Conservation (phyloP, 2,329 filamentous ascomycete genomes). For the Talaromyces pinophilus region DNA sequence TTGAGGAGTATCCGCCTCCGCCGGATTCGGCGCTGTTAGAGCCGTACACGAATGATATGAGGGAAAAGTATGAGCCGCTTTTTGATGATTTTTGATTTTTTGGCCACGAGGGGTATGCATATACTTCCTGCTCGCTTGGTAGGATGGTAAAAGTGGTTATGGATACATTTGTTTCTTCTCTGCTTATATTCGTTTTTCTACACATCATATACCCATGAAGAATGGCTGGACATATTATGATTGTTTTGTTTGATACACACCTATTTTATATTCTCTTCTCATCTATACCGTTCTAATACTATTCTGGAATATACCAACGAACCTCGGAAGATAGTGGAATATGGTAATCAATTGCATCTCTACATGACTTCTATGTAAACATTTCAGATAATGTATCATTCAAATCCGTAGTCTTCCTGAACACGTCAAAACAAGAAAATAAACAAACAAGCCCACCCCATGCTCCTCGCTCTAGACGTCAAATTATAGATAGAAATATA, state of each 20-base stretch:
- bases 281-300: background rate
- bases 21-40: slow-evolving; percentile 55
- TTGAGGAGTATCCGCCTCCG: slow-evolving; percentile 63
- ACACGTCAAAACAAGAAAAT: background rate
- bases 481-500: background rate
- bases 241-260: background rate
- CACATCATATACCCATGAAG: slow-evolving; percentile 13
- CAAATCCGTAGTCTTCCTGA: slow-evolving; percentile 3
- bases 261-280: background rate
- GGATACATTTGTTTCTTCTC: background rate
- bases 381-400: background rate
- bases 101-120: background rate
- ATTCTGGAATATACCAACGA: background rate
- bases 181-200: slow-evolving; percentile 1
- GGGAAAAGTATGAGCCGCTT: slow-evolving; percentile 59
- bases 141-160: background rate
- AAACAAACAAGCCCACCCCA: background rate
- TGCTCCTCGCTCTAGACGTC: slow-evolving; percentile 1
- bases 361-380: background rate
- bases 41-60: slow-evolving; percentile 61
- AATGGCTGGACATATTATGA: slow-evolving; percentile 18
- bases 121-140: background rate
- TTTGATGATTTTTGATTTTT: slow-evolving; percentile 62
- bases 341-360: background rate
- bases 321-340: background rate